Evolutionary conservation across 176 grass and related monocot genomes (phyloP), one percentile per base, ranked within the genome.

Genomic region (Oryza brachyantha): DNA sequence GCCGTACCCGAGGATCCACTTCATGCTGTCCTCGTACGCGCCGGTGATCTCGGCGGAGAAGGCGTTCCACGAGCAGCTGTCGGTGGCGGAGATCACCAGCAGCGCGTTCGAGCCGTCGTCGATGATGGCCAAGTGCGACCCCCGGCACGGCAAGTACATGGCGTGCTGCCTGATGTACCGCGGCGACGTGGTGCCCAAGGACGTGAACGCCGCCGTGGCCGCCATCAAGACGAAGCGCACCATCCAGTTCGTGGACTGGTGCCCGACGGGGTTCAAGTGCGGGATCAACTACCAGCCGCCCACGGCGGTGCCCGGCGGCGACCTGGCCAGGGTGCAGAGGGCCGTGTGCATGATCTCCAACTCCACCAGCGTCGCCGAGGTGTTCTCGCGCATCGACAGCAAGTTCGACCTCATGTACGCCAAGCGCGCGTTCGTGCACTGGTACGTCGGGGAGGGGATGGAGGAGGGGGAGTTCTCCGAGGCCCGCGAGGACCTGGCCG

Each of bases 361-460:
- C 84, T 95, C 92, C 29, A 91, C 93, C 81, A 92, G 89, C 28
- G 89, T 95, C 3, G 93, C 76, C 19, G 89, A 95, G 84, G 93
- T 95, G 64, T 95, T 95, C 77, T 80, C 86, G 14, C 86, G 93
- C 77, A 95, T 95, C 27, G 87, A 95, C 78, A 84, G 87, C 86
- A 95, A 95, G 80, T 95, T 95, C 38, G 93, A 95, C 76, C 93
- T 92, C 31, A 95, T 95, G 93, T 95, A 95, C 28, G 89, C 93
- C 45, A 95, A 95, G 81, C 84, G 93, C 0, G 89, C 93, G 31
- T 86, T 86, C 41, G 84, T 81, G 5, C 84, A 86, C 72, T 86
- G 84, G 78, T 86, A 76, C 21, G 78, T 86, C 0, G 78, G 84
- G 0, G 84, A 86, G 78, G 84, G 84, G 32, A 86, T 86, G 84